These are phyloP conservation scores for Rickenella mellea DNA, from an alignment of 768 basidiomycete genomes.

Conservation along the genomic window DNA sequence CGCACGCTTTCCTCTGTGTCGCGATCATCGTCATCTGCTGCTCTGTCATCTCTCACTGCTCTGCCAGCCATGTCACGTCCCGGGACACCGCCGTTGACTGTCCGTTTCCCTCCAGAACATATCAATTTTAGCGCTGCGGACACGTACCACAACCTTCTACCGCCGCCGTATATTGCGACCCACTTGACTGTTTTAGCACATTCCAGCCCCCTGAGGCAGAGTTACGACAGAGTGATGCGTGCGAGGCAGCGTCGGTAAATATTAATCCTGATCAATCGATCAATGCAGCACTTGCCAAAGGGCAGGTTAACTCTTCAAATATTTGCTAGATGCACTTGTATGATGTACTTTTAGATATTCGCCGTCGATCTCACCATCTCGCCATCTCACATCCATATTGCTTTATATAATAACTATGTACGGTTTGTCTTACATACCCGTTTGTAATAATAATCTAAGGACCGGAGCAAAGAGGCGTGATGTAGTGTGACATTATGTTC, in stretches of 20 bases:
- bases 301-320: too few species aligned
- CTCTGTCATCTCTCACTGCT: constrained; percentile 28
- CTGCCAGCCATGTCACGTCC: constrained; percentile 23
- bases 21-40: constrained; percentile 29
- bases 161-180: constrained; percentile 59
- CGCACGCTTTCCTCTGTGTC: constrained; percentile 54
- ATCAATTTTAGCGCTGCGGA: constrained; percentile 42
- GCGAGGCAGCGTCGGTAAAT: constrained; percentile 2
- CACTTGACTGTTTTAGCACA: constrained; percentile 62
- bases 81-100: constrained; percentile 34
- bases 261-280: too few species aligned
- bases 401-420: too few species aligned
- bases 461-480: constrained; percentile 44
- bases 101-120: constrained; percentile 58
- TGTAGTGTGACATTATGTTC: too few species aligned
- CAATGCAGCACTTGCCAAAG: too few species aligned
- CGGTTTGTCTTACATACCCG: too few species aligned
- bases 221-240: constrained; percentile 2
- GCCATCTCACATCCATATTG: too few species aligned
- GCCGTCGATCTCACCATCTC: too few species aligned
- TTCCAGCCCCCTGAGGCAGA: constrained; percentile 59
- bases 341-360: too few species aligned
- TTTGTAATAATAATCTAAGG: constrained; percentile 45
- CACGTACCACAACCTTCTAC: constrained; percentile 59
- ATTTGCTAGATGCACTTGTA: too few species aligned